Base-by-base conservation (phyloP, 805 yeast genomes). In the Metschnikowia santaceciliae region DNA sequence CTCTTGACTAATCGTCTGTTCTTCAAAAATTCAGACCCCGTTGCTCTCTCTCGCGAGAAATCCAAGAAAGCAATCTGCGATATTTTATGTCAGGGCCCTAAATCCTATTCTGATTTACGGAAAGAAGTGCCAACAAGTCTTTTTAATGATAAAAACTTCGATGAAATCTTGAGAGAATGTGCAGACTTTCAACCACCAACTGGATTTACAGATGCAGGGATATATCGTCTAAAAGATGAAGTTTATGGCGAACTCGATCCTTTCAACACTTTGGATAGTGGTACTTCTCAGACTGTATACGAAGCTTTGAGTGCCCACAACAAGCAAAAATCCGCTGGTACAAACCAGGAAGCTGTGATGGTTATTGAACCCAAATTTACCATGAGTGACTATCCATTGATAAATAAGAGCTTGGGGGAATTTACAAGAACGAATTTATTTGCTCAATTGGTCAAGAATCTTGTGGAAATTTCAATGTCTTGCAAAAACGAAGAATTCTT, bases 101-200 rank as follows among this genome's bases (percentile, higher is more conserved):
- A 51, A 26, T 35, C 54, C 8, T 53, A 50, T 32, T 51, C 54
- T 7, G 54, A 53, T 2, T 48, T 69, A 15, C 66, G 65, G 20
- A 40, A 52, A n/a, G 66, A 61, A 34, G 60, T 73, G 7, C 48
- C 48, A 14, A 26, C 46, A 11, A 34, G 38, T n/a, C 61, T 69
- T 2, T 42, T 47, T 8, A 74, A 70, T 23, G 67, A 70, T 11
- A 58, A 66, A 0, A 65, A 71, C 13, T 75, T 81, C 51, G 86
- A 81, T 54, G 65, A 63, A 3, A 68, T 77, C 48, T 70, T 94
- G 48, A 69, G 73, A 34, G 88, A 88, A 57, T 74, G 83, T 33
- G 83, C 96, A 1, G 80, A 75, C 34, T 82, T 76, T 56, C 74
- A 74, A n/a, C 76, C 86, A 1, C 94, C 95, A 2, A 69, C 77